Evolutionary conservation across 2,329 filamentous ascomycete genomes (phyloP), one percentile per base, ranked within the genome.

Genomic region (Corinectria fuckeliana): DNA sequence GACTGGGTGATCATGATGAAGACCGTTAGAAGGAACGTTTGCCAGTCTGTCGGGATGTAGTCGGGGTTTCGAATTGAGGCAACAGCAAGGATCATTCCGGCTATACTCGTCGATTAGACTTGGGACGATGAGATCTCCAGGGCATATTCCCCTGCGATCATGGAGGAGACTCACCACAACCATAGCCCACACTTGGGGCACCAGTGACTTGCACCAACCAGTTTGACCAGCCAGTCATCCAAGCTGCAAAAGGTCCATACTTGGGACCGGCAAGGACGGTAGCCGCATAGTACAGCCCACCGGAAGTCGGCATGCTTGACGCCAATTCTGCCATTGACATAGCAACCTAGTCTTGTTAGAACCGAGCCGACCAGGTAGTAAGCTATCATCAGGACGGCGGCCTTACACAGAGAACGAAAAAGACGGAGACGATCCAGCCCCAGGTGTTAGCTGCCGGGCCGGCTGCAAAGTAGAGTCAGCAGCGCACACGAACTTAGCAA

Each of bases 261-360:
- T 60, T 60, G 3, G 58, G 58, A 2, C 58, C 58, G 0, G 58
- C 53, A 4, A 60, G 53, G 13, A 60, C 58, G n/a, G 58, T 52
- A 1, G 58, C 58, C 3, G 58, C 58, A 23, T 60, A 60, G 34
- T 60, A 60, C 16, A 60, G 21, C 13, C 58, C 58, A 7, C 58
- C 58, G 3, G 58, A 60, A 16, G 58, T 60, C 1, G 58, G 58
- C 58, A 60, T 60, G 16, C 53, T 60, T 1, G 58, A 60, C 7
- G 58, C 58, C 30, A 60, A 18, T 42, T 60, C 58, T 3, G 58
- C 58, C 58, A 60, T 60, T 6, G 58, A 60, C 53, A 60, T 57
- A 28, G 58, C 58, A 25, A 60, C 58, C 58, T 60, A 23, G 4
- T 4, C 5, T 18, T 39, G 49, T 57, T 5, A 57, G 21, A 3